phyloP scores from a whole-genome alignment of 1,139 yeast genomes.

The Saccharomyces pastorianus region DNA sequence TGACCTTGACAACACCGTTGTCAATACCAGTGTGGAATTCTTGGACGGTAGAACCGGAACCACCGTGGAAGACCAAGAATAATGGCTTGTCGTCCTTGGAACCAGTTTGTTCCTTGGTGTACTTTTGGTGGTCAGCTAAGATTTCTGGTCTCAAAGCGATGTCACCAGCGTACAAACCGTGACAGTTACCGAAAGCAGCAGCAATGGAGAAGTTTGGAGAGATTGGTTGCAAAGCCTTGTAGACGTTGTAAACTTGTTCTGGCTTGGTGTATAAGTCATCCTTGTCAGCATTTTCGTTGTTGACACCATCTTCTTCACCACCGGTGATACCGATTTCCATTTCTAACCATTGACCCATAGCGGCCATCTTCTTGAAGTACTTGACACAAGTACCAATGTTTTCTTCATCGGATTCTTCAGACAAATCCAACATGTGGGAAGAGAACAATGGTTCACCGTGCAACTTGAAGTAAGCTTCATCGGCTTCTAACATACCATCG shows the following conservation, averaged over 20 bases:
- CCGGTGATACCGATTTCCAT: conserved; percentile 99
- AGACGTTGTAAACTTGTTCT: conserved; percentile 86
- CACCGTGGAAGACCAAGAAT: conserved; percentile 99
- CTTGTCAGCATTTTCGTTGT: conserved; percentile 88
- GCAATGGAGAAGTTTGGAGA: conserved; percentile 98
- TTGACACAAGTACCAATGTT: conserved; percentile 91
- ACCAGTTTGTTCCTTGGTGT: conserved; percentile 59
- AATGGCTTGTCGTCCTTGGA: conserved; percentile 63
- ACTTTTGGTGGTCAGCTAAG: conserved; percentile 91
- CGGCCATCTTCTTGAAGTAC: conserved; percentile 91
- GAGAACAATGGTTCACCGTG: conserved; percentile 96
- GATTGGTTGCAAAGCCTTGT: conserved; percentile 83
- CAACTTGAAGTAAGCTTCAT: conserved; percentile 77
- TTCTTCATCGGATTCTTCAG: conserved; percentile 94
- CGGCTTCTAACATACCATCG: conserved; percentile 96
- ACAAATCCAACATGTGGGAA: conserved; percentile 96
- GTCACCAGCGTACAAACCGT: conserved; percentile 99
- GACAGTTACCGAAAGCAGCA: conserved; percentile 98
- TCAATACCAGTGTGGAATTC: conserved; percentile 88
- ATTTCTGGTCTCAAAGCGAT: conserved; percentile 89
- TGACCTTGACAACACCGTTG: conserved; percentile 97
- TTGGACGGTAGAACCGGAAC: conserved; percentile 91
- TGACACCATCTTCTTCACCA: conserved; percentile 99
- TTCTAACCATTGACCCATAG: conserved; percentile 95
- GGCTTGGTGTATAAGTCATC: conserved; percentile 89